Conservation (phyloP, 2,329 filamentous ascomycete species). For the Cadophora sp. region DNA sequence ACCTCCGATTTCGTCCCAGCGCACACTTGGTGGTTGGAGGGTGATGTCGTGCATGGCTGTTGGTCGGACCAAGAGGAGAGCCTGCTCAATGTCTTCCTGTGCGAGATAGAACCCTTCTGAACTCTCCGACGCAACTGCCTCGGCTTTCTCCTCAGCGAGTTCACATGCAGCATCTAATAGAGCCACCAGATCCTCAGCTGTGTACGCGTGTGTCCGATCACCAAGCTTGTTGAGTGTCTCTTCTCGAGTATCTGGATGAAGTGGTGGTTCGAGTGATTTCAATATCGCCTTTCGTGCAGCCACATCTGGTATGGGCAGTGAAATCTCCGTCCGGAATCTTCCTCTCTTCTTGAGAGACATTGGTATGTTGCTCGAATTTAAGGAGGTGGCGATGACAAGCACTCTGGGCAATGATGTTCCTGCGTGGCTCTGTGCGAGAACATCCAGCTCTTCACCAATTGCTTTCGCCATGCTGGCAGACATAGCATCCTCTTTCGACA, state of each 20-base stretch:
- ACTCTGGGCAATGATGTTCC: conserved; percentile 56
- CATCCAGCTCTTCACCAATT: conserved; percentile 62
- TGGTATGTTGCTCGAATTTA: conserved; percentile 76
- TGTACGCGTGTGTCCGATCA: conserved; percentile 85
- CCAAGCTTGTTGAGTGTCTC: conserved; percentile 66
- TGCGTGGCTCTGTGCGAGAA: conserved; percentile 50
- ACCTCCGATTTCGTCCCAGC: conserved; percentile 88
- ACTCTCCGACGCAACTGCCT: neutral
- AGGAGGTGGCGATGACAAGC: conserved; percentile 77
- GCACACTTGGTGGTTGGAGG: conserved; percentile 83
- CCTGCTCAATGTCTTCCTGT: conserved; percentile 65
- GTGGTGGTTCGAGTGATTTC: conserved; percentile 54
- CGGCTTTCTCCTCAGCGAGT: conserved; percentile 43
- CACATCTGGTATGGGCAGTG: conserved; percentile 79
- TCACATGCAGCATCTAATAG: conserved; percentile 63
- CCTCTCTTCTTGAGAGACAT: conserved; percentile 67
- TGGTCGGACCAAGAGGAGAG: conserved; percentile 74
- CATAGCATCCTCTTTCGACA: conserved; percentile 64
- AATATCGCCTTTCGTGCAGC: conserved; percentile 77
- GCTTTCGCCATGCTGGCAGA: conserved; percentile 57
- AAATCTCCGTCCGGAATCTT: conserved; percentile 72
- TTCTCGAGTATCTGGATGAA: conserved; percentile 57
- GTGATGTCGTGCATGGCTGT: conserved; percentile 90
- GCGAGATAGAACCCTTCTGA: conserved; percentile 35
- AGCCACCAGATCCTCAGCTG: conserved; percentile 75